Base-by-base conservation (phyloP, 2,329 filamentous ascomycete species). In the Diaporthe citriasiana region DNA sequence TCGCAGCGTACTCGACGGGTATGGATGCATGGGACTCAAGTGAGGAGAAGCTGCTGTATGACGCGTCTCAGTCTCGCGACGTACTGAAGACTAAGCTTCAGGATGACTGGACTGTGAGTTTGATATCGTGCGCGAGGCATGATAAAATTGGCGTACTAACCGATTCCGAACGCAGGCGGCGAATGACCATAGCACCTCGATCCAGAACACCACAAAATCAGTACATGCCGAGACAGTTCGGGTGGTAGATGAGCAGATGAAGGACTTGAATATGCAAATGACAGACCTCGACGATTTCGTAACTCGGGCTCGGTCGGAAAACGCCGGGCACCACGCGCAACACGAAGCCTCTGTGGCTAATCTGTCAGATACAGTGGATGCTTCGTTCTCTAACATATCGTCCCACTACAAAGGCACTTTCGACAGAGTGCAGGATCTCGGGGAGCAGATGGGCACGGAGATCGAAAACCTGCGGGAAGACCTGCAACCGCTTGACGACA, bases 271-370 rank as follows among this genome's bases (percentile, higher is more conserved):
- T 75, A 89, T 88, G n/a, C 95, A 98, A 82, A 95, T 99, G 90
- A 90, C 92, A 73, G 94, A 94, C 1, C 89, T 99, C 10, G 96
- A 98, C 79, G 94, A 96, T 77, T 98, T 98, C 78, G 95, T 98
- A 51, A 89, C 92, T 42, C 92, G 94, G 42, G 95, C 97, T 66
- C 91, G 93, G 75, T 90, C 90, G 1, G 93, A 97, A 79, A 98
- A 98, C 81, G 90, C 93, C 40, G 87, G 87, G 25, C 95, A 97
- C 80, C 93, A 97, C 81, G 87, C 91, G 35, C 88, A 89, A 35
- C 94, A 97, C 76, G 83, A 88, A 1, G 82, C 87, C n/a, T 93
- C 92, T 1, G 85, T 98, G n/a, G 84, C 89, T 45, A 84, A 84
- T 13, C 87, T 98, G 42, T 90, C 93, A 0, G 85, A 83, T 25